Conservation (phyloP, 257 asterid genomes). For the Handroanthus guayacan region DNA sequence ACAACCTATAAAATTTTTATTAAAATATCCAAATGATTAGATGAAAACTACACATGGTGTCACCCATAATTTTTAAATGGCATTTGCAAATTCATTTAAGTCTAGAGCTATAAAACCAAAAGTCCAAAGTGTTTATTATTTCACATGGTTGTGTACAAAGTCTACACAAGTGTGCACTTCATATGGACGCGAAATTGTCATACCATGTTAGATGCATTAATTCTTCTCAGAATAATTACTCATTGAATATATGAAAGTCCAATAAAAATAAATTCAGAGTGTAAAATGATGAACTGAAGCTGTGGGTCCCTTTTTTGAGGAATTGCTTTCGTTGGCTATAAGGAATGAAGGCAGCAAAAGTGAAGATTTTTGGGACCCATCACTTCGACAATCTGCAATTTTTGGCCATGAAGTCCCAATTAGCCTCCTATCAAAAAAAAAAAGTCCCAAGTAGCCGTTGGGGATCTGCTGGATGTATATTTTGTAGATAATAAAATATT, state of each 20-base stretch:
- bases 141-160: too few relatives aligned
- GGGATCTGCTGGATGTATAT: not conserved
- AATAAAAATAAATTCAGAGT: not conserved
- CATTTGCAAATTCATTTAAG: too few relatives aligned
- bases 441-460: conserved; percentile 45
- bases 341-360: conserved; percentile 23
- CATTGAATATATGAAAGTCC: not conserved
- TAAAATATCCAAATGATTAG: too few relatives aligned
- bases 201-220: not conserved
- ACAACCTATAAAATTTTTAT: too few relatives aligned
- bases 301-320: conserved; percentile 29
- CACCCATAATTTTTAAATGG: too few relatives aligned
- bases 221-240: conserved; percentile 8
- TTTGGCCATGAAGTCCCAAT: conserved; percentile 15
- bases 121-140: too few relatives aligned
- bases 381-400: not conserved
- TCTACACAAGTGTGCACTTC: too few relatives aligned
- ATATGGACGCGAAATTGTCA: not conserved
- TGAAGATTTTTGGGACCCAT: conserved; percentile 34
- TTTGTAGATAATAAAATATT: too few relatives aligned
- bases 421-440: too few relatives aligned
- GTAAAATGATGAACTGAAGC: conserved; percentile 11
- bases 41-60: too few relatives aligned
- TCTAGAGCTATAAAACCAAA: too few relatives aligned
- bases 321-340: not conserved